Conservation (phyloP, 208 protist species). For the Trypanosoma cruzi region DNA sequence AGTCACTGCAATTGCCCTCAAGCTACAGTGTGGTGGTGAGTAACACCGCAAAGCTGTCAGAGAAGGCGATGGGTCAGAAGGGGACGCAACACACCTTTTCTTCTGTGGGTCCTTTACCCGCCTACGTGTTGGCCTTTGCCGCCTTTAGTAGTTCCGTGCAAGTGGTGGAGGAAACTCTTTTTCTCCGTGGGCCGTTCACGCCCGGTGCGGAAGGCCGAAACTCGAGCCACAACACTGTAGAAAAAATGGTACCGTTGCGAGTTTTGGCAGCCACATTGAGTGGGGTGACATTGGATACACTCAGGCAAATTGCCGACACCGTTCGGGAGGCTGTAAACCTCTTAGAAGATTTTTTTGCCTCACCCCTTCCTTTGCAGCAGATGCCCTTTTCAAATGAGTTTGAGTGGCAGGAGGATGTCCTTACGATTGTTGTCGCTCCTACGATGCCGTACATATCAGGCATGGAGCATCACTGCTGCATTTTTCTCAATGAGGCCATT, state of each 20-base stretch:
- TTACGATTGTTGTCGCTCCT: conserved; percentile 63
- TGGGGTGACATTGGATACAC: conserved; percentile 32
- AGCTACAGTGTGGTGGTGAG: conserved; percentile 41
- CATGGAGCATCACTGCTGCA: conserved; percentile 89
- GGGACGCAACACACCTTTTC: conserved; percentile 42
- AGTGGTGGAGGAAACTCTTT: conserved; percentile 8
- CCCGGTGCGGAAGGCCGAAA: not conserved
- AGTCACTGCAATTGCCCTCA: conserved; percentile 50
- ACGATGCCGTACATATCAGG: conserved; percentile 84
- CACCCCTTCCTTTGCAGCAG: conserved; percentile 59
- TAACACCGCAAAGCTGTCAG: conserved; percentile 34
- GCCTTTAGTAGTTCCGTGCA: conserved; percentile 24
- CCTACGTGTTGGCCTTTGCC: conserved; percentile 73
- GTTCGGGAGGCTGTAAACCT: conserved; percentile 37
- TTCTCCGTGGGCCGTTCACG: conserved; percentile 1
- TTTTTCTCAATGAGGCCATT: conserved; percentile 81
- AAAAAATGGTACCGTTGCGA: conserved; percentile 21
- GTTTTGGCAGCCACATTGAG: conserved; percentile 18
- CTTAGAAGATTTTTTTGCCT: conserved; percentile 68
- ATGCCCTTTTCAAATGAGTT: conserved; percentile 7
- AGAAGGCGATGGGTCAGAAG: conserved; percentile 30
- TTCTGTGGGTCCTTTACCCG: conserved; percentile 59
- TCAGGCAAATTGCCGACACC: conserved; percentile 32
- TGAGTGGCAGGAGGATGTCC: conserved; percentile 2
- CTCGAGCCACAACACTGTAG: not conserved